Evolutionary conservation across 768 basidiomycete species (phyloP).

Genomic region (Calocybe indica): DNA sequence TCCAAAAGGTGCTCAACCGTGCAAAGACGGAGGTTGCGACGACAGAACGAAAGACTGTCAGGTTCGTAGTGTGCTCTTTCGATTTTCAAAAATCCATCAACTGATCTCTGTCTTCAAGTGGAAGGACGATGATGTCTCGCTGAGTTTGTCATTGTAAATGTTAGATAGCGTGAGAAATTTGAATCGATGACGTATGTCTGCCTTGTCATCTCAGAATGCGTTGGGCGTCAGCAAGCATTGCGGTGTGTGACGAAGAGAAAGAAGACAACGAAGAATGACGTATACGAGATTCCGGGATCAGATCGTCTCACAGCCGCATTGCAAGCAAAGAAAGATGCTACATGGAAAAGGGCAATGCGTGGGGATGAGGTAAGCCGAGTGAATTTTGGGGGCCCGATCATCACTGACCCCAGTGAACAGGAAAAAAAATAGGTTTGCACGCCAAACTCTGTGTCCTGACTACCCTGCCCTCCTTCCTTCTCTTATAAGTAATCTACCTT

Average conservation of each 20-base stretch:
- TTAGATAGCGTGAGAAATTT: not conserved
- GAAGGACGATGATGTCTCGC: conserved; percentile 51
- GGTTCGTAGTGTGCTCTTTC: conserved; percentile 38
- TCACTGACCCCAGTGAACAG: conserved; percentile 31
- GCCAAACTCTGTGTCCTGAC: too few relatives aligned
- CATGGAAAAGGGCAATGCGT: too few relatives aligned
- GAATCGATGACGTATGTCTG: conserved; percentile 3
- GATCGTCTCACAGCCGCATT: too few relatives aligned
- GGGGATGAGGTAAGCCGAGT: conserved; percentile 26
- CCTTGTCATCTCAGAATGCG: not conserved
- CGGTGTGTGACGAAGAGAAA: too few relatives aligned
- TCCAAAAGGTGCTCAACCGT: conserved; percentile 92
- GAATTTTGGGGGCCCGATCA: conserved; percentile 41
- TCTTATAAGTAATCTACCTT: not conserved
- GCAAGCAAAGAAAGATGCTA: too few relatives aligned
- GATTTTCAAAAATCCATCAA: not conserved
- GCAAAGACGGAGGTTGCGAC: conserved; percentile 89
- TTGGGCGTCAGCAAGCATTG: not conserved
- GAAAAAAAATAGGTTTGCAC: conserved; percentile 17
- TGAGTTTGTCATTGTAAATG: conserved; percentile 19
- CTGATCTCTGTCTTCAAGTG: conserved; percentile 28
- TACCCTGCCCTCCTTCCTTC: conserved; percentile 6
- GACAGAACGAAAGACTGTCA: conserved; percentile 87
- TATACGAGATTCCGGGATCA: too few relatives aligned
- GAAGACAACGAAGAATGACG: too few relatives aligned